phyloP scores from a whole-genome alignment of 2,329 filamentous ascomycete species.

The Arthrobotrys iridis region DNA sequence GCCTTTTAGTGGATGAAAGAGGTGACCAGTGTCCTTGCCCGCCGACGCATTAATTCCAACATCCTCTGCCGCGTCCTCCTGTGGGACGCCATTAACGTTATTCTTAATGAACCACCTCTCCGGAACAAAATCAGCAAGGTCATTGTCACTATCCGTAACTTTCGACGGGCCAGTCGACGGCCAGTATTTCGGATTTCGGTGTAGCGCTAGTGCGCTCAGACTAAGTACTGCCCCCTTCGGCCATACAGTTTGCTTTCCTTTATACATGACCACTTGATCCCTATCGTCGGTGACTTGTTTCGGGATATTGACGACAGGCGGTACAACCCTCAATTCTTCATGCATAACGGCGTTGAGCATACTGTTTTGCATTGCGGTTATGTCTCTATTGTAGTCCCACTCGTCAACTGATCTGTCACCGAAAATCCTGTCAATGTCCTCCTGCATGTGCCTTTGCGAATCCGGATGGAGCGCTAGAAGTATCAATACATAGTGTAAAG shows the following conservation, averaged over 20 bases:
- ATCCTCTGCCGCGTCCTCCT: background rate
- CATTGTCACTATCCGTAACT: constrained; percentile 36
- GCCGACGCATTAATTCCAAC: background rate
- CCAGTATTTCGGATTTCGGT: constrained; percentile 79
- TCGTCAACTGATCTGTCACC: constrained; percentile 52
- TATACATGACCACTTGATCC: constrained; percentile 70
- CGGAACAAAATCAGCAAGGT: constrained; percentile 75
- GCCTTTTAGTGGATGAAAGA: constrained; percentile 61
- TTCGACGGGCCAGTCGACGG: constrained; percentile 62
- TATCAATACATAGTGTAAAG: constrained; percentile 75
- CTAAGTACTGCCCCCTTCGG: constrained; percentile 69
- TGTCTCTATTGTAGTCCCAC: constrained; percentile 59
- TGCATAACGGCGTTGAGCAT: constrained; percentile 46
- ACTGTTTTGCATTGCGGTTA: constrained; percentile 47
- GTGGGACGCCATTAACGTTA: constrained; percentile 56
- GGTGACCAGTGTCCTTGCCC: constrained; percentile 14
- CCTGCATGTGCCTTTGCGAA: constrained; percentile 73
- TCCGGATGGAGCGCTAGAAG: constrained; percentile 73
- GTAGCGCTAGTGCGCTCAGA: constrained; percentile 68
- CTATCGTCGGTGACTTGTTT: constrained; percentile 65
- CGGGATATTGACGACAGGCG: constrained; percentile 76
- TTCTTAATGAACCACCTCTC: constrained; percentile 72
- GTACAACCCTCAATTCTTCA: constrained; percentile 63
- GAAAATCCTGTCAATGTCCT: constrained; percentile 69
- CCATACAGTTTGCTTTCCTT: constrained; percentile 69